These are phyloP conservation scores for Sugiyamaella valdiviana DNA, from an alignment of 805 yeast genomes.

Conservation along the genomic window DNA sequence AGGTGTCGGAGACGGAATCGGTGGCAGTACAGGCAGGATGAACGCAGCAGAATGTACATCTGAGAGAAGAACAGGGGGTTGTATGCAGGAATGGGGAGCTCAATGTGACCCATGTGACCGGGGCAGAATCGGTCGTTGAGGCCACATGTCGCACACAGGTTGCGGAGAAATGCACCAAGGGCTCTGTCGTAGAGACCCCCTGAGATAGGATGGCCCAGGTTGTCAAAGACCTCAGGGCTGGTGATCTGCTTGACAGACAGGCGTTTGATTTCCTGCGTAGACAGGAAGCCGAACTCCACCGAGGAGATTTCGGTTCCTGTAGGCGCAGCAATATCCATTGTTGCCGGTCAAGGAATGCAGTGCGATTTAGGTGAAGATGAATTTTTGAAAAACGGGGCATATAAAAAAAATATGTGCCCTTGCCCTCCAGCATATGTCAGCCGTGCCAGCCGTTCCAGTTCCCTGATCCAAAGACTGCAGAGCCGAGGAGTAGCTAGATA, in stretches of 20 bases:
- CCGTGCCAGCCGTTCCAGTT: no score
- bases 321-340: conserved; percentile 94
- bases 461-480: no score
- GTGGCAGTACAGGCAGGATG: conserved; percentile 86
- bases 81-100: conserved; percentile 90
- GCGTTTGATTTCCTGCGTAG: conserved; percentile 74
- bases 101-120: conserved; percentile 98
- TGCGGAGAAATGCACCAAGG: conserved; percentile 87
- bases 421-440: background rate
- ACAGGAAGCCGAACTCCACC: conserved; percentile 84
- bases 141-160: conserved; percentile 90
- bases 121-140: conserved; percentile 91
- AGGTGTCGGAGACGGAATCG: conserved; percentile 62
- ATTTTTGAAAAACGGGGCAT: background rate
- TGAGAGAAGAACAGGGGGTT: conserved; percentile 93
- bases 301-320: conserved; percentile 90
- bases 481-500: background rate
- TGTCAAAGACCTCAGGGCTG: conserved; percentile 93
- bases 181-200: conserved; percentile 93
- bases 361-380: background rate
- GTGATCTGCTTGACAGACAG: conserved; percentile 93
- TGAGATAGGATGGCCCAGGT: conserved; percentile 88
- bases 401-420: conserved; percentile 8
- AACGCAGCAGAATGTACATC: conserved; percentile 74
- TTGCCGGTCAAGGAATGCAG: background rate